Evolutionary conservation across 495 filamentous ascomycete genomes (phyloP).

Genomic region (Annulohypoxylon nitens): DNA sequence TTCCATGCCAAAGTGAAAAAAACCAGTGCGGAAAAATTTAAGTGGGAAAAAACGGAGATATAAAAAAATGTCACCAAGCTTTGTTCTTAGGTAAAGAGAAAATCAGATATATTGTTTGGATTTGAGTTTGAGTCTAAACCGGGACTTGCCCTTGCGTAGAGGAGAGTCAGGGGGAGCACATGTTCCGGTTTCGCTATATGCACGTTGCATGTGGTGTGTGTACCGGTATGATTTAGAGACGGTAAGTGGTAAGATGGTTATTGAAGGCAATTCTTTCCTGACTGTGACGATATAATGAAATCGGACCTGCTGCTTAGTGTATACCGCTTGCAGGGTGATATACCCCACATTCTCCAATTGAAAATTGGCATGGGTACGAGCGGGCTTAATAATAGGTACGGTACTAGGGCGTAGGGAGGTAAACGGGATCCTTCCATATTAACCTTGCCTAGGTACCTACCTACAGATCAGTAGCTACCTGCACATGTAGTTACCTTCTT

Average conservation of each 20-base stretch:
- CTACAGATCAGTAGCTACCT: too few relatives aligned
- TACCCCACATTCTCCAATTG: slow-evolving; percentile 46
- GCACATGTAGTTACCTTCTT: not conserved
- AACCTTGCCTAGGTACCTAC: not conserved
- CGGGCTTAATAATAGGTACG: slow-evolving; percentile 13
- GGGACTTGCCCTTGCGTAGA: slow-evolving; percentile 21
- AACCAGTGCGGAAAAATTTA: slow-evolving; percentile 9
- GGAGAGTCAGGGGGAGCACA: slow-evolving; percentile 26
- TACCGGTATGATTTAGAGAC: not conserved
- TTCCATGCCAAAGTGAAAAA: slow-evolving; percentile 58
- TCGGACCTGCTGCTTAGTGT: slow-evolving; percentile 35
- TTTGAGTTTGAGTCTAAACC: slow-evolving; percentile 15
- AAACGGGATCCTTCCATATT: not conserved
- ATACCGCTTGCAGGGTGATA: slow-evolving; percentile 16
- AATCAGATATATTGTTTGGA: not conserved
- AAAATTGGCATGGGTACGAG: slow-evolving; percentile 24
- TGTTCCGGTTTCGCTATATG: slow-evolving; percentile 42
- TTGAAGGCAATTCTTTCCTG: slow-evolving; percentile 20
- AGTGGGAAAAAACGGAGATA: slow-evolving; percentile 1
- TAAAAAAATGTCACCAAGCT: not conserved
- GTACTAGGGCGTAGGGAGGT: not conserved
- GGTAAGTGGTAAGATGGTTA: slow-evolving; percentile 3
- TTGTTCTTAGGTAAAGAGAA: not conserved
- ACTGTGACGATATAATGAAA: slow-evolving; percentile 29
- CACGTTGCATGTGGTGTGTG: not conserved